Base-by-base conservation (phyloP, 1,139 yeast species). In the Taphrina flavorubra region DNA sequence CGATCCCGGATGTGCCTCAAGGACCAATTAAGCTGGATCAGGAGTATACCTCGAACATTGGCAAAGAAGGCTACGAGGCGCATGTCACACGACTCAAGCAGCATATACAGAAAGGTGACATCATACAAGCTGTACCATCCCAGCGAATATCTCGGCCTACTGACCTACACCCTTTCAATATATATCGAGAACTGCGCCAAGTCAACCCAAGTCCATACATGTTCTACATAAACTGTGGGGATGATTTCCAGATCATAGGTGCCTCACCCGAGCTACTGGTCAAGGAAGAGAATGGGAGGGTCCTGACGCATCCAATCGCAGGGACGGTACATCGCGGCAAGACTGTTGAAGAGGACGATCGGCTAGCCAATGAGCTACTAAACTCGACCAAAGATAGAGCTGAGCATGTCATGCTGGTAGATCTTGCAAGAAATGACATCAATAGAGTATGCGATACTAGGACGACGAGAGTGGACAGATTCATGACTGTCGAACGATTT, bases 361-460 rank as follows among this genome's bases (percentile, higher is more conserved):
- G 80, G 71, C 83, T 92, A 69, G 97, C 98, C 3, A 82, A 83
- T 34, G 85, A 86, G 69, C 84, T 94, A 73, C 83, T 90, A 74
- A 80, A 86, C n/a, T 89, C 96, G 18, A 80, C 88, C 72, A 94
- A 94, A 77, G 99, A 94, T 78, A 85, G 97, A 67, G 97, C 99
- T 0, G 99, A 94, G 79, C 99, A 94, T 78, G 95, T 94, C 70
- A 94, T 94, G 99, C 85, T 94, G 80, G 99, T 94, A 37, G 99
- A 94, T 79, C 83, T 94, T 76, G 99, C 99, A 4, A 85, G 99
- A 77, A 94, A 94, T 76, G 99, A 94, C 77, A 87, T 94, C 74
- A 94, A 94, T 79, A 84, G 99, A 73, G 88, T 94, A n/a, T 92
- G 98, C 79, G 87, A 89, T 71, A 98, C 98, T 25, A 78, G 79